A percentile compares a stretch with the other conserved stretches of the same genome.
Conservation (phyloP, 1,284 basidiomycete genomes). For the Fomitopsis pinicola region DNA sequence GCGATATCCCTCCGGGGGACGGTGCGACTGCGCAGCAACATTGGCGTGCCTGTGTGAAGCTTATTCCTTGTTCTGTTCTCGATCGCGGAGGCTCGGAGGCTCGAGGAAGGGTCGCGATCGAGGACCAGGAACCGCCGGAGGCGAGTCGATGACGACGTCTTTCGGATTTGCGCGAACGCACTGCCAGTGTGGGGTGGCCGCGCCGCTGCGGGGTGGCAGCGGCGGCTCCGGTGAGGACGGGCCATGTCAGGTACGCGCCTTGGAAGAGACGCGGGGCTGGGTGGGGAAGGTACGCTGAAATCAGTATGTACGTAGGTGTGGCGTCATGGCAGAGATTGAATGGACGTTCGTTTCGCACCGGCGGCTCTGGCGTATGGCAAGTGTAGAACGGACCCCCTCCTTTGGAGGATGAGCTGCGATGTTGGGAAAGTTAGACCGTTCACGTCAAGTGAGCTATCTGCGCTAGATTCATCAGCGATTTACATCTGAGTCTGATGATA, state of each 20-base stretch:
- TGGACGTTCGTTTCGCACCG: not conserved
- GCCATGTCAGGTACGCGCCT: not conserved
- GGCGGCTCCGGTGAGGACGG: not conserved
- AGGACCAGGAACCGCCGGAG: not conserved
- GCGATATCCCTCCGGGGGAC: not conserved
- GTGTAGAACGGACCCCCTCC: not conserved
- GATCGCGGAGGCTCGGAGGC: not conserved
- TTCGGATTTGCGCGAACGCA: not conserved
- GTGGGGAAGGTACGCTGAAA: not conserved
- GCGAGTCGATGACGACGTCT: not conserved
- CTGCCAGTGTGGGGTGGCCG: not conserved
- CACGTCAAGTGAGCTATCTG: no score
- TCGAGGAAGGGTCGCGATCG: not conserved
- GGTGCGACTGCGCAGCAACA: not conserved
- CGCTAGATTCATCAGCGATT: no score
- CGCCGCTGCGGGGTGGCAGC: not conserved
- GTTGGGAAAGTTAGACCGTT: not conserved
- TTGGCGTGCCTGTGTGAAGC: not conserved
- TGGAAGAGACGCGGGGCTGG: not conserved
- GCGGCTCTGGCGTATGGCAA: not conserved
- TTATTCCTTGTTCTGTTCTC: not conserved
- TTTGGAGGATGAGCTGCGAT: not conserved
- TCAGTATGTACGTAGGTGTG: not conserved
- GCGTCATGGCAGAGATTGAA: not conserved
- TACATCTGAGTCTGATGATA: no score